Percentiles rank a stretch among this genome's conserved stretches.
These are phyloP conservation scores for Candida sphagnicola DNA, from an alignment of 805 yeast genomes.

Conservation along the genomic window DNA sequence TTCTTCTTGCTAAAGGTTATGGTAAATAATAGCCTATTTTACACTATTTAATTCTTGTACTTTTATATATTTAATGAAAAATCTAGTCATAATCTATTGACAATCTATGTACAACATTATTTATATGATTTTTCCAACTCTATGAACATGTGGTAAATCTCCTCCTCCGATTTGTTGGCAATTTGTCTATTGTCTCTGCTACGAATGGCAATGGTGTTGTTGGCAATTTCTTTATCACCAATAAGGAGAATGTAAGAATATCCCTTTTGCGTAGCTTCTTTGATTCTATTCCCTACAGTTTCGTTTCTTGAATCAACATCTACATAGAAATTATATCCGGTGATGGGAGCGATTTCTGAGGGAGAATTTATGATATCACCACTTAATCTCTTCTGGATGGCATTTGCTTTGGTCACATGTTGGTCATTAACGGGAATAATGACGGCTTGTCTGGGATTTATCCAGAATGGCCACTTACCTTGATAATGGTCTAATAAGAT, in stretches of 20 bases:
- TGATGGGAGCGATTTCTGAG: constrained; percentile 48
- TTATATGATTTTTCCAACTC: constrained; percentile 50
- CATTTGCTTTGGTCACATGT: constrained; percentile 53
- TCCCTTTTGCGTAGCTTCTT: constrained; percentile 70
- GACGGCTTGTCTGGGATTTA: constrained; percentile 86
- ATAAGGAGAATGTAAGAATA: constrained; percentile 78
- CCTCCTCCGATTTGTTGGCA: constrained; percentile 42
- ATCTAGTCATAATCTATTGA: too few relatives aligned
- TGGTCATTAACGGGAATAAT: constrained; percentile 73
- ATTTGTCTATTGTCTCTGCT: constrained; percentile 47
- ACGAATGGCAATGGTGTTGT: constrained; percentile 61
- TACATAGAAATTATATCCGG: constrained; percentile 60
- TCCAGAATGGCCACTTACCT: constrained; percentile 98
- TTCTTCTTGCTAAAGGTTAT: constrained; percentile 63
- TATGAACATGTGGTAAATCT: constrained; percentile 51
- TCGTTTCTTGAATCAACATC: constrained; percentile 75
- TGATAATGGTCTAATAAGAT: constrained; percentile 82
- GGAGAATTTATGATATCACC: constrained; percentile 38
- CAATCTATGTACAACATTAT: constrained; percentile 12
- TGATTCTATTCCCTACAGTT: constrained; percentile 75
- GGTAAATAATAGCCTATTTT: constrained; percentile 18
- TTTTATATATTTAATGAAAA: not conserved
- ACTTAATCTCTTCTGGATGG: constrained; percentile 40
- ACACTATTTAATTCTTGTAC: not conserved
- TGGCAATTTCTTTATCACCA: constrained; percentile 78